Percentiles rank a stretch among this genome's conserved stretches.
Conservation (phyloP, 768 basidiomycete species). For the Fibroporia radiculosa region DNA sequence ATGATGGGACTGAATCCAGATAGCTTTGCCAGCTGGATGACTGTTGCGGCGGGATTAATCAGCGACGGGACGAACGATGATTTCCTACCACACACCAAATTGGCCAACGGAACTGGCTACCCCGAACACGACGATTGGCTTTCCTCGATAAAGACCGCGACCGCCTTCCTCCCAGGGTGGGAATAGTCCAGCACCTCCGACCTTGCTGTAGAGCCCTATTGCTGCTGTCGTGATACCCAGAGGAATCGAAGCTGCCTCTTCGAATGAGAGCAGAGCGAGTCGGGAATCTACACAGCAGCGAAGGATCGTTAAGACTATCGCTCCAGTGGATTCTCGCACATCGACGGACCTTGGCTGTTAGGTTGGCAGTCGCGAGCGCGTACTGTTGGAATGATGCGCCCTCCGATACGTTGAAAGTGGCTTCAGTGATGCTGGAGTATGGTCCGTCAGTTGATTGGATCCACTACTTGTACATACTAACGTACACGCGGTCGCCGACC, state of each 20-base stretch:
- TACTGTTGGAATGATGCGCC: constrained; percentile 21
- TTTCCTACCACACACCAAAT: constrained; percentile 23
- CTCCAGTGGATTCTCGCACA: no score
- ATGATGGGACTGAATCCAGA: constrained; percentile 23
- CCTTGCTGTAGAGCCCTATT: constrained; percentile 22
- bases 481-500: constrained; percentile 32
- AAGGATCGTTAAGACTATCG: no score
- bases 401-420: no score
- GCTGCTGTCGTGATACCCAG: constrained; percentile 31
- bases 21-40: constrained; percentile 21
- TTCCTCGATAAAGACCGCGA: constrained; percentile 1
- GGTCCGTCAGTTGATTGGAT: no score
- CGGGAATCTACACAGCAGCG: no score
- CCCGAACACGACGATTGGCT: constrained; percentile 22
- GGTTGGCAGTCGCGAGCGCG: constrained; percentile 16
- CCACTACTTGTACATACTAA: no score
- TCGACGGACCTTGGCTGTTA: constrained; percentile 18
- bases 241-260: constrained; percentile 35
- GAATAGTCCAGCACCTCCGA: not conserved
- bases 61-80: no score
- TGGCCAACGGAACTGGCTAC: constrained; percentile 24
- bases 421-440: no score
- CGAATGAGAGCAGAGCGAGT: constrained; percentile 32
- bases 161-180: constrained; percentile 11
- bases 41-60: constrained; percentile 4